Evolutionary conservation across 495 filamentous ascomycete genomes (phyloP), one percentile per base, ranked within the genome.

Genomic region (Xylaria longipes): DNA sequence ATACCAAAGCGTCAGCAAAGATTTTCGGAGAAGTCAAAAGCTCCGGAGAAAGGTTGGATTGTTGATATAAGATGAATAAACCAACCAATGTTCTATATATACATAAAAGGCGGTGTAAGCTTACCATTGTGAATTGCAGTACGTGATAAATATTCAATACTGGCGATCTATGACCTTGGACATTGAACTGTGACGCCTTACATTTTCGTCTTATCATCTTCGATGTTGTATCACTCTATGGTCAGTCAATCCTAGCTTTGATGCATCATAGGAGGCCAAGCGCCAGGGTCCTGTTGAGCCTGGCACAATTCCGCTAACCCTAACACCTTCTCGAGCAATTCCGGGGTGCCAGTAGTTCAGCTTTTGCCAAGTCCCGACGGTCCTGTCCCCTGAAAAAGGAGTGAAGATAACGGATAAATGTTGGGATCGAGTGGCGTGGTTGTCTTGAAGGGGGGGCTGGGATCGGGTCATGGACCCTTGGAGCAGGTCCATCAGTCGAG

Each of bases 61-160:
- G 65, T 75, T 76, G 71, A 77, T 71, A 72, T 72, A 78, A 77
- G 72, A 74, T 74, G 74, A 78, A 79, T 74, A 77, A 76, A 76
- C 74, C 75, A 77, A 72, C 72, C 73, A 74, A 70, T 71, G 72
- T 77, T 66, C 50, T 71, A 72, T 73, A 72, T 66, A 71, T 43
- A 67, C 22, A 66, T 31, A 67, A 67, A 67, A 56, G 3, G n/a
- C 4, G 45, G 12, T 64, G 46, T 8, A 6, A 39, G 39, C 25
- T 50, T 20, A 9, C n/a, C 27, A 72, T 68, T 50, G 37, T 68
- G 54, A 54, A 67, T 37, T 64, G 12, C 35, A n/a, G 1, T 27
- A 5, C 8, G 35, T 68, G 65, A 65, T n/a, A 29, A 45, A 33
- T 41, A 17, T 27, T 6, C 22, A 39, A 39, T 15, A 22, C 58